Conservation (phyloP, 2,329 filamentous ascomycete genomes). For the Tolypocladium amazonense region DNA sequence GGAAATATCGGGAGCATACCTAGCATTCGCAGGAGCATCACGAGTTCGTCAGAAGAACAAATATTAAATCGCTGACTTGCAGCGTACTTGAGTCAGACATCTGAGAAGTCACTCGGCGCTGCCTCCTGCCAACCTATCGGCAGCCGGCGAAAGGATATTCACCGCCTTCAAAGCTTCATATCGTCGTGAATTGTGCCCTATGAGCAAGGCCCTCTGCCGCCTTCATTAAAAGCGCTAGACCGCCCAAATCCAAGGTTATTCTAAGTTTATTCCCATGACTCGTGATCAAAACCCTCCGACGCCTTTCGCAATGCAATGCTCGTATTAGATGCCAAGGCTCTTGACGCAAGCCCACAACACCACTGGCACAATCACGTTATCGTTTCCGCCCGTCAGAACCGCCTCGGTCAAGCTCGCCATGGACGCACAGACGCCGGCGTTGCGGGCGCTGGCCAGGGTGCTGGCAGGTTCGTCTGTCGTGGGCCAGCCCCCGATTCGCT, state of each 20-base stretch:
- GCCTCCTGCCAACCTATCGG: background rate
- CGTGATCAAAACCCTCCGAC: background rate
- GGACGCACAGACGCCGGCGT: constrained; percentile 61
- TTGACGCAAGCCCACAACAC: constrained; percentile 88
- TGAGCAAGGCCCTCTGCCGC: background rate
- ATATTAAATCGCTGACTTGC: background rate
- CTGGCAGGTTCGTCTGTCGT: constrained; percentile 31
- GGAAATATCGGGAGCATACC: no score
- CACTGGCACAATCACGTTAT: constrained; percentile 94
- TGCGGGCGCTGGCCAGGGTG: constrained; percentile 37
- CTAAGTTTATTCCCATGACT: background rate
- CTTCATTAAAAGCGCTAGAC: background rate
- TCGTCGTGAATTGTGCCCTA: background rate
- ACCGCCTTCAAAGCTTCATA: background rate
- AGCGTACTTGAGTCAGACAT: background rate
- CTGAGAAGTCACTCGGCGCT: background rate
- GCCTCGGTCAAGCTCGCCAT: constrained; percentile 89
- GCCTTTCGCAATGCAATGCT: background rate
- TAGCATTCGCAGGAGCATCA: background rate
- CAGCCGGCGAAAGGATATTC: background rate
- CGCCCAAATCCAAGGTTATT: background rate
- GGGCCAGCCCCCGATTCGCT: constrained; percentile 67
- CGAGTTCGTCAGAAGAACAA: background rate
- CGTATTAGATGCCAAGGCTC: constrained; percentile 48
- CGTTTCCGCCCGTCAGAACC: constrained; percentile 90